Base-by-base conservation (phyloP, 352 stramenopile genomes). In the Phytopythium kandeliae region DNA sequence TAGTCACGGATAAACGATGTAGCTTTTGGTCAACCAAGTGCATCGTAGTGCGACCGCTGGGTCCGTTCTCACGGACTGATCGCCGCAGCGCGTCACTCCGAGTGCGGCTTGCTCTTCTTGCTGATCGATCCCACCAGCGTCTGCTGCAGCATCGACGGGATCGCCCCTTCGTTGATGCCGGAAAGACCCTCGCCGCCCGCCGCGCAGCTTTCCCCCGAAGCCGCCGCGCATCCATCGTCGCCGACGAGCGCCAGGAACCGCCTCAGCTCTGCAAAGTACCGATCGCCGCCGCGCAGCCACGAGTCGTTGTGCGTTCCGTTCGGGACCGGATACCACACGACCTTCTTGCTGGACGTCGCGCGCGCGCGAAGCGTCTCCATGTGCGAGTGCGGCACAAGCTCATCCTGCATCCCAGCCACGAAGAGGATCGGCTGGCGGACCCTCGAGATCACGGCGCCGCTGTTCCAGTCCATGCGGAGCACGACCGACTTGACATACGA, bases 221-320 rank as follows among this genome's bases (percentile, higher is more conserved):
- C 25, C n/a, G 36, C 19, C 7, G 24, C 36, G 36, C n/a, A 5
- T 25, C 3, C 30, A 51, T 60, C 49, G 54, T 66, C 24, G 37
- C 58, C 28, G 37, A 55, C 34, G 26, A 89, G 56, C 6, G 54
- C 65, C 41, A 97, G 52, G 44, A 97, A 97, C 19, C 63, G 35
- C 6, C 66, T 65, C 34, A 95, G 46, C 31, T 77, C 56, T 0
- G 80, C 69, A 67, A 87, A 95, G 73, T 98, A 98, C 36, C 71
- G 71, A 37, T 83, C 65, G 7, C 91, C 91, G 17, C 94, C 92
- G 40, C 89, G 76, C 28, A 97, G 58, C 89, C 89, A 98, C 34
- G 89, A 96, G 69, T 98, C 92, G 59, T 98, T 98, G 65, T 98
- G 94, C 3, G 88, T 97, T 6, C 94, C 94, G 11, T 89, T 74